Evolutionary conservation across 2,329 filamentous ascomycete genomes (phyloP).

Genomic region (Stachybotrys chlorohalonatus): DNA sequence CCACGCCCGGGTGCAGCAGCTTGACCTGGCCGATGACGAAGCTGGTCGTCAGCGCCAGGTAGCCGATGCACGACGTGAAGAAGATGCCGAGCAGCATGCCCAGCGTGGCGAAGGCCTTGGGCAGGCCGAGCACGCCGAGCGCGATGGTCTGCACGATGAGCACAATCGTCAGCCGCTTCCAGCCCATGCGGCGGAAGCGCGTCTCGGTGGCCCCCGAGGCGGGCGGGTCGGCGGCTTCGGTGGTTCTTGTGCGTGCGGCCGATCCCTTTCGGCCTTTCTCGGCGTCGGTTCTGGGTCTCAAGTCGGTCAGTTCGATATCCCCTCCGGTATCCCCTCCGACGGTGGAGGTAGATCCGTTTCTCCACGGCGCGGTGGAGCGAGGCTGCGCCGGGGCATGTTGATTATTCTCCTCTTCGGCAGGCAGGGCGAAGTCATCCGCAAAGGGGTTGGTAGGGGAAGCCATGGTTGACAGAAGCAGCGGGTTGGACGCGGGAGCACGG

Average conservation of each 20-base stretch:
- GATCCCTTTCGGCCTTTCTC: no score
- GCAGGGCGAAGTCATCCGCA: no score
- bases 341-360: no score
- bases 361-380: no score
- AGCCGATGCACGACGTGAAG: conserved; percentile 21
- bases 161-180: conserved; percentile 40
- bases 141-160: conserved; percentile 43
- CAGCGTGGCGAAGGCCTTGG: conserved; percentile 30
- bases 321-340: no score
- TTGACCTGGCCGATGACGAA: conserved; percentile 30
- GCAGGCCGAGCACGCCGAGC: conserved; percentile 37
- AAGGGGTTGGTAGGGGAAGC: no score
- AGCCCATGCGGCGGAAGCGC: conserved; percentile 38
- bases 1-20: conserved; percentile 38
- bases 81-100: conserved; percentile 27
- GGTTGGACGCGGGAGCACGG: no score
- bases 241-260: not conserved
- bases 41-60: conserved; percentile 27
- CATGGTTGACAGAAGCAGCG: no score
- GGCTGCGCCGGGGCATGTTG: no score
- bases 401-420: no score
- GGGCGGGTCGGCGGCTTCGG: not conserved
- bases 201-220: conserved; percentile 7
- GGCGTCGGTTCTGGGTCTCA: no score
- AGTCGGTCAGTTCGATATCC: no score